A percentile compares a stretch with the other conserved stretches of the same genome.
Conservation (phyloP, 768 basidiomycete species). For the Phanerodontia chrysosporium region DNA sequence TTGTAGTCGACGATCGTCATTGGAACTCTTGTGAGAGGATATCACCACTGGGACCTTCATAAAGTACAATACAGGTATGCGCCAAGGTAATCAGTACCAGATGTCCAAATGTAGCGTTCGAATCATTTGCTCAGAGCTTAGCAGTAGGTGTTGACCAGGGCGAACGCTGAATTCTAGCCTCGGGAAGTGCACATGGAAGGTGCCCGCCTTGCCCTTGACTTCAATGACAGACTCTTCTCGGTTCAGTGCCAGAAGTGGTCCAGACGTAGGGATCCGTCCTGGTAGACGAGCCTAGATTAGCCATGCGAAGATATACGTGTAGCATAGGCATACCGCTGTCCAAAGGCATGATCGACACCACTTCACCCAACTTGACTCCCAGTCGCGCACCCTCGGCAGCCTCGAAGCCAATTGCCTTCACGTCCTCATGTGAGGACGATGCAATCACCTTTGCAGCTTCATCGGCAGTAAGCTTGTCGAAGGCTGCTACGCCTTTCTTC, state of each 20-base stretch:
- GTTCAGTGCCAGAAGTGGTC: slow-evolving; percentile 47
- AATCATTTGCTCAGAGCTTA: slow-evolving; percentile 11
- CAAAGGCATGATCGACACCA: slow-evolving; percentile 40
- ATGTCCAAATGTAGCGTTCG: not conserved
- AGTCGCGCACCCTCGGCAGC: slow-evolving; percentile 38
- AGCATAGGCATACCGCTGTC: slow-evolving; percentile 38
- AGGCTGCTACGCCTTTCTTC: slow-evolving; percentile 20
- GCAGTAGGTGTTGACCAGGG: not conserved
- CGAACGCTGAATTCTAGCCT: slow-evolving; percentile 27
- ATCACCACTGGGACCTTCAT: too few relatives aligned
- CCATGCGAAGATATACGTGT: not conserved
- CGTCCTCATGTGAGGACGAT: slow-evolving; percentile 34
- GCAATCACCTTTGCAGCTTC: slow-evolving; percentile 41
- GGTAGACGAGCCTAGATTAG: not conserved
- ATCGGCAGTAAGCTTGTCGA: slow-evolving; percentile 31
- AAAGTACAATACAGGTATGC: too few relatives aligned
- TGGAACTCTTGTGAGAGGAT: too few relatives aligned
- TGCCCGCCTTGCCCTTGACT: slow-evolving; percentile 34
- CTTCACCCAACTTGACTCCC: slow-evolving; percentile 33
- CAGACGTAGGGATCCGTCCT: slow-evolving; percentile 39
- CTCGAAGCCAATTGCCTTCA: slow-evolving; percentile 42
- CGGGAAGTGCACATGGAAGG: slow-evolving; percentile 51
- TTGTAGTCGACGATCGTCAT: too few relatives aligned
- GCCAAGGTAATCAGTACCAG: too few relatives aligned
- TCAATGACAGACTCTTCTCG: slow-evolving; percentile 47